Evolutionary conservation across 345 rosid species (phyloP).

Genomic region (Euphorbia lathyris): DNA sequence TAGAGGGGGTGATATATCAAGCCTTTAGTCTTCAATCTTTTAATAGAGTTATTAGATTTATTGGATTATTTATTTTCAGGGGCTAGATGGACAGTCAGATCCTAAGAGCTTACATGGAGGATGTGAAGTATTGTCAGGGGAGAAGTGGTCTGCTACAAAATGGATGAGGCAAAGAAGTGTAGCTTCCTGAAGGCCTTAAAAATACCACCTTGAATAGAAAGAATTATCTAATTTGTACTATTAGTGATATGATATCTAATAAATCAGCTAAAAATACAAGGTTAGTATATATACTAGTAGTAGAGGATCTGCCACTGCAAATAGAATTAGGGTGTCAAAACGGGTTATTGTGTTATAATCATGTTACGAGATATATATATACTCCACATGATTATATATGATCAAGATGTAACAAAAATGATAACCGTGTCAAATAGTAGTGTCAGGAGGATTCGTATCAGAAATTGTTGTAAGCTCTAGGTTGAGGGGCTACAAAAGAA

Average conservation of each 20-base stretch:
- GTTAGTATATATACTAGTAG: neutral
- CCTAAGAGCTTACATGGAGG: conserved; percentile 88
- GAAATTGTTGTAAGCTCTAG: too few species aligned
- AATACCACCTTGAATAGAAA: neutral
- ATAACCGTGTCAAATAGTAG: too few species aligned
- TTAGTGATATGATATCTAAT: neutral
- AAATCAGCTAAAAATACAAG: neutral
- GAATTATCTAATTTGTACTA: neutral
- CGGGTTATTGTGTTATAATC: too few species aligned
- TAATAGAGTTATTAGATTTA: neutral
- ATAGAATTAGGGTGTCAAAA: too few species aligned
- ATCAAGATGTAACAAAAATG: too few species aligned
- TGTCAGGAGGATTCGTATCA: too few species aligned
- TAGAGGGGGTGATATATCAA: too few species aligned
- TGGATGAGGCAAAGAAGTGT: conserved; percentile 78
- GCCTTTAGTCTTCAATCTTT: neutral
- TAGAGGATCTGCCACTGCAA: neutral
- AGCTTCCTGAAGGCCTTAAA: neutral
- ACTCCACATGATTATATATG: too few species aligned
- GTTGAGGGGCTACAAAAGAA: neutral
- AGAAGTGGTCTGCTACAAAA: conserved; percentile 98
- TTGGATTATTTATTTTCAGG: conserved; percentile 34
- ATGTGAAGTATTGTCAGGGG: conserved; percentile 77
- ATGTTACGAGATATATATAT: too few species aligned
- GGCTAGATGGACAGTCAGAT: conserved; percentile 80